A percentile compares a stretch with the other conserved stretches of the same genome.
These are phyloP conservation scores for Pulveroboletus sp. DNA, from an alignment of 768 basidiomycete species.

Conservation along the genomic window DNA sequence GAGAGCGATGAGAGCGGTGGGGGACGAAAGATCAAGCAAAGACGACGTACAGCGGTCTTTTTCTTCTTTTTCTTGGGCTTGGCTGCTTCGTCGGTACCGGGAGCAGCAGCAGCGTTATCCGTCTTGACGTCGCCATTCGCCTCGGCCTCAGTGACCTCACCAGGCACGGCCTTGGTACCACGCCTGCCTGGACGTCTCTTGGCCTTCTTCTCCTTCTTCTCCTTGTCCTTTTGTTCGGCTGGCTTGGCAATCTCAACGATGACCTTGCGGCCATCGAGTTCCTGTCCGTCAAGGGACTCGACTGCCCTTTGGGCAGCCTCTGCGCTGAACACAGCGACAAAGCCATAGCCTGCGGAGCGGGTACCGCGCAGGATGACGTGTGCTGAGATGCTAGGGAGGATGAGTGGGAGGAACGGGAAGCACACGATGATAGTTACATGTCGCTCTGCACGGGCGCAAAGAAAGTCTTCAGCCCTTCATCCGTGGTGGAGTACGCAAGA, in stretches of 20 bases:
- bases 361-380: conserved; percentile 83
- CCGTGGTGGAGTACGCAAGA: conserved; percentile 90
- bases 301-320: conserved; percentile 87
- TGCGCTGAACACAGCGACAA: conserved; percentile 75
- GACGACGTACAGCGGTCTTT: conserved; percentile 47
- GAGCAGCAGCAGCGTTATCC: conserved; percentile 47
- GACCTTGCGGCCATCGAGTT: conserved; percentile 84
- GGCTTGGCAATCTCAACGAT: conserved; percentile 94
- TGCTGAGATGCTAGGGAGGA: conserved; percentile 58
- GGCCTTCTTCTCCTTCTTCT: conserved; percentile 71
- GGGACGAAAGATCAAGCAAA: not conserved
- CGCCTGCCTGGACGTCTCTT: conserved; percentile 84
- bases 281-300: conserved; percentile 77
- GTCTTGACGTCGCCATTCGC: conserved; percentile 71
- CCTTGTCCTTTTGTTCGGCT: conserved; percentile 75
- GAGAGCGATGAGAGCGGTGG: conserved; percentile 9
- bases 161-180: conserved; percentile 80
- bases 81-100: conserved; percentile 50
- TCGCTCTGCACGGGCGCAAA: conserved; percentile 84
- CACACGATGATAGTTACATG: conserved; percentile 57
- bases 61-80: conserved; percentile 82
- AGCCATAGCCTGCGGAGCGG: conserved; percentile 89
- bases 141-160: conserved; percentile 87
- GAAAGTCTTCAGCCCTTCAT: conserved; percentile 92
- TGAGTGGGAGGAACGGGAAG: conserved; percentile 8